These are phyloP conservation scores for Allantophomopsis cytisporea DNA, from an alignment of 2,329 filamentous ascomycete species.

Conservation along the genomic window DNA sequence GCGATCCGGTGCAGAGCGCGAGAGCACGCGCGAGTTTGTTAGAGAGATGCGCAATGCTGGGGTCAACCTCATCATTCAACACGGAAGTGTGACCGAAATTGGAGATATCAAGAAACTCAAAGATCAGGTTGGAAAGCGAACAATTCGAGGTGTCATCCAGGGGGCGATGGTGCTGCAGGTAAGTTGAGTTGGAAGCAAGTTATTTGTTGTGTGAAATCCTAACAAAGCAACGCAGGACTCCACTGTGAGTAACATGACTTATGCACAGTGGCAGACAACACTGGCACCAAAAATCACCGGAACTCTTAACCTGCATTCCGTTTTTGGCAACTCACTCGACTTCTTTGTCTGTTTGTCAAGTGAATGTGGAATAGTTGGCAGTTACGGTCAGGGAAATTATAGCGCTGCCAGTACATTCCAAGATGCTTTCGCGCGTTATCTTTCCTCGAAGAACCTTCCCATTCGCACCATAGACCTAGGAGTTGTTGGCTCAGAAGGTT, in stretches of 20 bases:
- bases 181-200: constrained; percentile 1
- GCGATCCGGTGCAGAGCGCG: constrained; percentile 6
- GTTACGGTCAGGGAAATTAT: constrained; percentile 29
- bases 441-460: constrained; percentile 10
- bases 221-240: neutral
- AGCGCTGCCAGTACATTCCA: constrained; percentile 34
- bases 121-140: too few species aligned
- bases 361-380: constrained; percentile 19
- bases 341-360: constrained; percentile 27
- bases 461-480: neutral
- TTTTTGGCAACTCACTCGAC: constrained; percentile 13
- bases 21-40: constrained; percentile 1
- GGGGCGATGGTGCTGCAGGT: constrained; percentile 17
- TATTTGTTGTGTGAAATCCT: too few species aligned
- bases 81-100: constrained; percentile 4
- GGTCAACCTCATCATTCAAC: constrained; percentile 3
- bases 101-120: constrained; percentile 2
- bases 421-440: constrained; percentile 24
- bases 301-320: constrained; percentile 9
- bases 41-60: constrained; percentile 3
- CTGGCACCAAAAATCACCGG: constrained; percentile 6
- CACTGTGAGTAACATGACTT: neutral
- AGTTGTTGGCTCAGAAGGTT: neutral
- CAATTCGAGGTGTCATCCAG: constrained; percentile 15
- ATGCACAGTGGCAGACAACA: neutral